Evolutionary conservation across 1,284 basidiomycete genomes (phyloP).

Genomic region (Malassezia restricta): DNA sequence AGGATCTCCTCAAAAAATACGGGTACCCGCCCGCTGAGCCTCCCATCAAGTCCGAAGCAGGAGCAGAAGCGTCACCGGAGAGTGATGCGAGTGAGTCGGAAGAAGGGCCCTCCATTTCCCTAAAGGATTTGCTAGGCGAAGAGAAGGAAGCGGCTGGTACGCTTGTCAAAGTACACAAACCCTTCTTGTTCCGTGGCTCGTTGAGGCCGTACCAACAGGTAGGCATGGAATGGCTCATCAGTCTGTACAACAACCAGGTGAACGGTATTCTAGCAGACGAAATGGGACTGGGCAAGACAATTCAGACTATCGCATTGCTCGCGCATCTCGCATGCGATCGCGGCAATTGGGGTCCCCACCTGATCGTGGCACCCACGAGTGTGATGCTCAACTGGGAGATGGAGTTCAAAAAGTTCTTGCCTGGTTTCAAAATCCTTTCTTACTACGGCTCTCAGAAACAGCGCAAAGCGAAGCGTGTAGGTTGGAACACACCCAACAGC

Average conservation of each 20-base stretch:
- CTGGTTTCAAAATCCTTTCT: slow-evolving; percentile 78
- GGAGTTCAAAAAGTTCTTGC: slow-evolving; percentile 96
- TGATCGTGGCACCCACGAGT: slow-evolving; percentile 87
- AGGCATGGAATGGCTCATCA: slow-evolving; percentile 88
- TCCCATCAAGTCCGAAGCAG: background rate
- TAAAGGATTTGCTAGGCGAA: background rate
- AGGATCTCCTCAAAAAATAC: slow-evolving; percentile 51
- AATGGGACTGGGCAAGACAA: slow-evolving; percentile 67
- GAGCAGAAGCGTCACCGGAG: background rate
- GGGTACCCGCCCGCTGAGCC: slow-evolving; percentile 30
- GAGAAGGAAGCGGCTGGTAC: background rate
- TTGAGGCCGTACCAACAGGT: slow-evolving; percentile 87
- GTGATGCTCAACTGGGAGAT: slow-evolving; percentile 97
- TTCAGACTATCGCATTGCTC: slow-evolving; percentile 83
- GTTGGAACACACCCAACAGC: slow-evolving; percentile 81
- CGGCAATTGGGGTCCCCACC: slow-evolving; percentile 91
- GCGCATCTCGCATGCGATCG: slow-evolving; percentile 86
- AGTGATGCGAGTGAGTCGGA: slow-evolving; percentile 20
- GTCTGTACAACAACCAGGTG: slow-evolving; percentile 68
- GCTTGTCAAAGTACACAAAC: slow-evolving; percentile 7
- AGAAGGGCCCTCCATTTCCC: slow-evolving; percentile 7
- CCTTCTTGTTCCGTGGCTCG: slow-evolving; percentile 66
- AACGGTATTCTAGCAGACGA: slow-evolving; percentile 75
- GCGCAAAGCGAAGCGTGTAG: slow-evolving; percentile 79
- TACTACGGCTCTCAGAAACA: slow-evolving; percentile 86